phyloP scores from a whole-genome alignment of 306 rosid species.

The Quercus dentata region DNA sequence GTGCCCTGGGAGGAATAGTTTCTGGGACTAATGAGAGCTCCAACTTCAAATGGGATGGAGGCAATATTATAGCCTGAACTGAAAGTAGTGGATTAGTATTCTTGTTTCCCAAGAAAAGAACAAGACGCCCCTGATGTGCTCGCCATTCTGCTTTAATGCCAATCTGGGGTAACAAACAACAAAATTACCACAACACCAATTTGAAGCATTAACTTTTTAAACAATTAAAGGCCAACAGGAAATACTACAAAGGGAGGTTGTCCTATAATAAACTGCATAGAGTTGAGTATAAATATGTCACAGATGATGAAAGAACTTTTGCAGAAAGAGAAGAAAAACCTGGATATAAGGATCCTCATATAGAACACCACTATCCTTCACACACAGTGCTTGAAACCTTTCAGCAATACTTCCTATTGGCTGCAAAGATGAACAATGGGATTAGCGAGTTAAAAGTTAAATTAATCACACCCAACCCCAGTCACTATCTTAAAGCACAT shows the following conservation, averaged over 20 bases:
- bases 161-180: conserved; percentile 42
- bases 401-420: conserved; percentile 93
- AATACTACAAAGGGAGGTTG: conserved; percentile 9
- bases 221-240: conserved; percentile 7
- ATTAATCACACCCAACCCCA: neutral
- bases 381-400: conserved; percentile 85
- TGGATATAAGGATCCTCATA: conserved; percentile 98
- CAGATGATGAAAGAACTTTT: neutral
- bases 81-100: conserved; percentile 84
- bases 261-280: neutral
- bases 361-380: conserved; percentile 97
- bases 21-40: conserved; percentile 96
- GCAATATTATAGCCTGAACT: conserved; percentile 85
- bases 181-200: neutral
- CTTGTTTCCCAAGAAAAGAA: conserved; percentile 98
- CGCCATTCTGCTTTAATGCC: conserved; percentile 99
- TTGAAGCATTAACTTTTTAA: neutral
- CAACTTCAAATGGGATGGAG: conserved; percentile 85
- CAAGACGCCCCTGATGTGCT: conserved; percentile 81
- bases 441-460: conserved; percentile 3
- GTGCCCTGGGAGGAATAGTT: conserved; percentile 98
- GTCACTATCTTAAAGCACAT: conserved; percentile 21
- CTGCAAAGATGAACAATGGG: conserved; percentile 48
- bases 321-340: conserved; percentile 41
- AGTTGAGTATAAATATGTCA: neutral